phyloP scores from a whole-genome alignment of 352 stramenopile genomes.

The Peronospora belbahrii region DNA sequence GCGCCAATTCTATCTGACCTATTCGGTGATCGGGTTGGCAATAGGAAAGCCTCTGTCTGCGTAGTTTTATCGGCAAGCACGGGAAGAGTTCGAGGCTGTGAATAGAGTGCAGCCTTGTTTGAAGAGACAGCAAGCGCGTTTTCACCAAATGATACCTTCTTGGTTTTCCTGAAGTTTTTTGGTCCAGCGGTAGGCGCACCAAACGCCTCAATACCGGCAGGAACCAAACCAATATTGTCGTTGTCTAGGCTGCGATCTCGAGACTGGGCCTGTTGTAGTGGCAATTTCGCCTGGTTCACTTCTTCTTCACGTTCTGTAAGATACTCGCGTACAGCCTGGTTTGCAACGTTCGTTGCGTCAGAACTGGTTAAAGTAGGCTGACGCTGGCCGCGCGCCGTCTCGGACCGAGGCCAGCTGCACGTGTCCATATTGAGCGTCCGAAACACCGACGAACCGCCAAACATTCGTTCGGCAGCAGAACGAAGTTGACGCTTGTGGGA shows the following conservation, averaged over 20 bases:
- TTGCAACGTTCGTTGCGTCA: constrained; percentile 33
- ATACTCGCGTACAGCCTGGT: constrained; percentile 28
- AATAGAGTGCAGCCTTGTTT: not conserved
- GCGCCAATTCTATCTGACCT: not conserved
- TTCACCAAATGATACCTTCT: constrained; percentile 23
- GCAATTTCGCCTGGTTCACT: constrained; percentile 8
- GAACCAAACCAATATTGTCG: not conserved
- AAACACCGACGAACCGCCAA: constrained; percentile 19
- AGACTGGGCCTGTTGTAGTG: not conserved
- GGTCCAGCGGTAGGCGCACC: not conserved
- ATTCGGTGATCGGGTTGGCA: not conserved
- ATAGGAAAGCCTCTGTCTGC: constrained; percentile 22
- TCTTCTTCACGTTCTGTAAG: constrained; percentile 15
- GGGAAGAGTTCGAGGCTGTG: constrained; percentile 18
- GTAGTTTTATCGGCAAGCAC: constrained; percentile 32
- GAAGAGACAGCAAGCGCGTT: not conserved
- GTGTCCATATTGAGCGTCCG: constrained; percentile 21
- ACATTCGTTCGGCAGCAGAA: constrained; percentile 14
- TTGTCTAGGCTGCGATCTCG: not conserved
- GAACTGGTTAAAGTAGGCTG: constrained; percentile 23
- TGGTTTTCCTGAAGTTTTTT: constrained; percentile 12
- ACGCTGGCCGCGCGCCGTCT: constrained; percentile 14
- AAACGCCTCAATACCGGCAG: not conserved
- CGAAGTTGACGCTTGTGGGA: constrained; percentile 14
- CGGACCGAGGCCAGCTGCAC: constrained; percentile 6